A percentile compares a stretch with the other conserved stretches of the same genome.
phyloP scores from a whole-genome alignment of 106 monocot genomes.

The Platanthera guangdongensis region DNA sequence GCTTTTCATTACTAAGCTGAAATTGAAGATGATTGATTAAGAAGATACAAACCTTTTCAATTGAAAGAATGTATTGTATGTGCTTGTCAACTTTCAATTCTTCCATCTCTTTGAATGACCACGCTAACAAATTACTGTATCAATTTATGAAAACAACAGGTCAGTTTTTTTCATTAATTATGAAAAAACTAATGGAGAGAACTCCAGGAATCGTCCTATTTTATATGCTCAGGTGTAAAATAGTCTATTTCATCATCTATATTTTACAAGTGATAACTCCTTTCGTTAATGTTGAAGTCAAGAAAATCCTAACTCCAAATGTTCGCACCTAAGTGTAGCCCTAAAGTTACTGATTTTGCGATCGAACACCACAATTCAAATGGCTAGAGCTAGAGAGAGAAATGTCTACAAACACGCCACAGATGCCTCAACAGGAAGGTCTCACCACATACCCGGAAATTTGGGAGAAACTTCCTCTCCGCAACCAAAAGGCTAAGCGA shows the following conservation, averaged over 20 bases:
- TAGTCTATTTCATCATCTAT: background rate
- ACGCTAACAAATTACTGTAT: conserved; percentile 1
- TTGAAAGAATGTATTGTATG: conserved; percentile 58
- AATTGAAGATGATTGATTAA: background rate
- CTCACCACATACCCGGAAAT: no score
- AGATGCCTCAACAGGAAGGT: no score
- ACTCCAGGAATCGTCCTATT: background rate
- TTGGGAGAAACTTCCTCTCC: no score
- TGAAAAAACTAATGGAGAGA: background rate
- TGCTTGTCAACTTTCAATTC: conserved; percentile 69
- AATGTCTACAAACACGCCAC: no score
- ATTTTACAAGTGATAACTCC: no score
- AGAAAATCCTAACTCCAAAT: no score
- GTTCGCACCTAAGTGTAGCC: no score
- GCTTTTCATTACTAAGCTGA: background rate
- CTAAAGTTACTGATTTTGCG: no score
- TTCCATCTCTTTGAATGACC: conserved; percentile 8
- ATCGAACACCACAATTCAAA: no score
- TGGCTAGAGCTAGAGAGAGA: no score
- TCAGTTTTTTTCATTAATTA: background rate
- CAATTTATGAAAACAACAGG: background rate
- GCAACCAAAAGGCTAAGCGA: no score
- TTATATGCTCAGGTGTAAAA: background rate
- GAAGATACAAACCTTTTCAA: conserved; percentile 54
- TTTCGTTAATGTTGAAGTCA: no score